Conservation (phyloP, 116 monocot genomes). For the Trichopus zeylanicus region DNA sequence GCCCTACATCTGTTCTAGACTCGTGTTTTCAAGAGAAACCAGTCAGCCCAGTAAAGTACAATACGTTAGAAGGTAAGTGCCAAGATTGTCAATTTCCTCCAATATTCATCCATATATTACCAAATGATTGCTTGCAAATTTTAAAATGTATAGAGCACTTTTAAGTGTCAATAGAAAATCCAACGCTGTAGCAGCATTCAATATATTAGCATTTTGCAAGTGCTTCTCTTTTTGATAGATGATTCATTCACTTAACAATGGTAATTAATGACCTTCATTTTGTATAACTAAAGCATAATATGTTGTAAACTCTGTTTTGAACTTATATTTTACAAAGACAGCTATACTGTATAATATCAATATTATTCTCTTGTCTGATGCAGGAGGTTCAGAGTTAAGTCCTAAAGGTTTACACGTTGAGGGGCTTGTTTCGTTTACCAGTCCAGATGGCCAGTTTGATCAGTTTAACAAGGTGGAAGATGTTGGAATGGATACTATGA, state of each 20-base stretch:
- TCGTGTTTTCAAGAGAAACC: slow-evolving; percentile 18
- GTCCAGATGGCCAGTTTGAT: neutral
- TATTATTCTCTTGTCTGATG: neutral
- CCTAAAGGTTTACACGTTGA: neutral
- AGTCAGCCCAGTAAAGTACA: slow-evolving; percentile 21
- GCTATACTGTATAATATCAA: too few species aligned
- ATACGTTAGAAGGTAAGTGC: slow-evolving; percentile 19
- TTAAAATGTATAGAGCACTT: too few species aligned
- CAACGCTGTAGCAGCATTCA: too few species aligned
- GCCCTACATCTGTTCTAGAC: slow-evolving; percentile 18
- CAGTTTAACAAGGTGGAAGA: neutral
- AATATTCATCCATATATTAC: neutral
- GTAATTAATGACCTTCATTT: too few species aligned
- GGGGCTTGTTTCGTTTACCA: slow-evolving; percentile 4
- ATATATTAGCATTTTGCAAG: too few species aligned
- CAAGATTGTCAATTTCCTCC: neutral
- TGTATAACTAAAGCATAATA: too few species aligned
- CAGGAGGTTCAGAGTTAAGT: slow-evolving; percentile 21
- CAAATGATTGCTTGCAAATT: too few species aligned
- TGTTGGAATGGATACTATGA: neutral
- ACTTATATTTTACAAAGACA: too few species aligned
- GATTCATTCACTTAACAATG: too few species aligned
- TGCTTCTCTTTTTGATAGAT: too few species aligned
- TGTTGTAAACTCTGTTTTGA: too few species aligned
- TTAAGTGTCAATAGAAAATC: too few species aligned